phyloP scores from a whole-genome alignment of 2,329 filamentous ascomycete species.

The Aspergillus awamori region DNA sequence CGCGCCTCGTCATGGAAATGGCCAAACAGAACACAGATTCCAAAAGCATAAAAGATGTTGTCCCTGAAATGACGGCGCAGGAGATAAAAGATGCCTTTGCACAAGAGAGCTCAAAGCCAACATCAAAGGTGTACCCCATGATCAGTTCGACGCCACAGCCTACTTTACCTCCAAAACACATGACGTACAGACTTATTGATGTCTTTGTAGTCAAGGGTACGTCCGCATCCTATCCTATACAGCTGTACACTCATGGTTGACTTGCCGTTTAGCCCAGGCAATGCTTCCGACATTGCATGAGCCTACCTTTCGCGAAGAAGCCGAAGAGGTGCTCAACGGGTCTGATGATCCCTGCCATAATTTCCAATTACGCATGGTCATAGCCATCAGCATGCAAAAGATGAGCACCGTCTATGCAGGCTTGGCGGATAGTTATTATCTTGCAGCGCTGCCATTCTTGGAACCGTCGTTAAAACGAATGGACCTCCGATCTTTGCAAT shows the following conservation, averaged over 20 bases:
- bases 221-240: slow-evolving; percentile 22
- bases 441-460: slow-evolving; percentile 82
- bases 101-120: slow-evolving; percentile 67
- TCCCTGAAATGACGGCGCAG: slow-evolving; percentile 72
- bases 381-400: slow-evolving; percentile 94
- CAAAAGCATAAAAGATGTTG: slow-evolving; percentile 87
- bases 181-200: slow-evolving; percentile 78
- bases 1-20: slow-evolving; percentile 91
- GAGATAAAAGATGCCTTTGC: slow-evolving; percentile 69
- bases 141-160: slow-evolving; percentile 82
- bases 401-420: slow-evolving; percentile 88
- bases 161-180: slow-evolving; percentile 70
- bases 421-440: slow-evolving; percentile 90
- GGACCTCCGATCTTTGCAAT: slow-evolving; percentile 87
- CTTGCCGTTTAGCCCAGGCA: slow-evolving; percentile 68
- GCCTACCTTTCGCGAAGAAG: slow-evolving; percentile 71
- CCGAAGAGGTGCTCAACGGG: slow-evolving; percentile 79
- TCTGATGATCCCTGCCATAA: slow-evolving; percentile 79
- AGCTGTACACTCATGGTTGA: slow-evolving; percentile 20
- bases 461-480: slow-evolving; percentile 84
- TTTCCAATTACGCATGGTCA: slow-evolving; percentile 85
- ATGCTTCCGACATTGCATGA: slow-evolving; percentile 89
- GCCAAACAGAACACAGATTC: slow-evolving; percentile 91
- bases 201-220: slow-evolving; percentile 83
- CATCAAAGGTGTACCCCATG: slow-evolving; percentile 83